phyloP scores from a whole-genome alignment of 1,139 yeast genomes.

The Scheffersomyces quercinus region DNA sequence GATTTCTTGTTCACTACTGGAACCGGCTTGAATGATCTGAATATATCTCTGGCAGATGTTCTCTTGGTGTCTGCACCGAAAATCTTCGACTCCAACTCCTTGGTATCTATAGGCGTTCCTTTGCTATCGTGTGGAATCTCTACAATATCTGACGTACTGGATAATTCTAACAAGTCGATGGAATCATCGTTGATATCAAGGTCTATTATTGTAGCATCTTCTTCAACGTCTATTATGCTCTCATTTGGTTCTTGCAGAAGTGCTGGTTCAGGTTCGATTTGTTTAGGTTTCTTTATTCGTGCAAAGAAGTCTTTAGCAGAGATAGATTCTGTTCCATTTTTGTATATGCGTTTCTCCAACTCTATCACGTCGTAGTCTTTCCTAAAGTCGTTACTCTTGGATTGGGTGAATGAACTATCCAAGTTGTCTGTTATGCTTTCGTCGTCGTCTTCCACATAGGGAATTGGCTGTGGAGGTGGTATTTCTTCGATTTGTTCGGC shows the following conservation, averaged over 20 bases:
- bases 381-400: conserved; percentile 12
- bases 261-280: not conserved
- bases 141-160: not conserved
- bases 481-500: not conserved
- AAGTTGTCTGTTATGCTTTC: conserved; percentile 7
- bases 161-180: not conserved
- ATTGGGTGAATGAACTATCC: conserved; percentile 19
- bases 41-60: conserved; percentile 22
- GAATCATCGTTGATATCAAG: not conserved
- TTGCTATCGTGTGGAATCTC: not conserved
- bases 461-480: no score
- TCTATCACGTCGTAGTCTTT: conserved; percentile 26
- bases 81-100: conserved; percentile 18
- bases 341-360: conserved; percentile 34
- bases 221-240: conserved; percentile 2
- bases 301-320: conserved; percentile 35
- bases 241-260: not conserved
- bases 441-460: conserved; percentile 3
- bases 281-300: conserved; percentile 13
- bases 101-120: not conserved
- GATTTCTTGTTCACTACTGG: conserved; percentile 9
- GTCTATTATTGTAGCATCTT: conserved; percentile 1
- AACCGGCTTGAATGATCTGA: conserved; percentile 9
- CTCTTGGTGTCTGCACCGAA: conserved; percentile 19
- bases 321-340: conserved; percentile 20